Conservation (phyloP, 2,329 filamentous ascomycete species). For the Teratosphaeriaceae sp. region DNA sequence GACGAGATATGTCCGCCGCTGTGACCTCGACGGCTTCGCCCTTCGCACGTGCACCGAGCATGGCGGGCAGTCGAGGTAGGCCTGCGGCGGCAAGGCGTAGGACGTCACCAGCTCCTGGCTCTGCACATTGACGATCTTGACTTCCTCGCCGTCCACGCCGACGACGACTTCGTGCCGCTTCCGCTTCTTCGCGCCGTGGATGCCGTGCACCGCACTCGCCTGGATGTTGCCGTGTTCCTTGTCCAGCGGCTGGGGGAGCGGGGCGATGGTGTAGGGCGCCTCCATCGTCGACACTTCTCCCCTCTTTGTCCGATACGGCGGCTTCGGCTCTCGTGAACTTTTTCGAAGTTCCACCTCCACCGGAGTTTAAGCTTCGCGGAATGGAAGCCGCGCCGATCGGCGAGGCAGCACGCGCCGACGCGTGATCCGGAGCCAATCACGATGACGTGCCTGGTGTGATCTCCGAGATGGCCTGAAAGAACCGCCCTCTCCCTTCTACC, state of each 20-base stretch:
- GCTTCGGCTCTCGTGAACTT: no score
- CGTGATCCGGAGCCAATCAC: no score
- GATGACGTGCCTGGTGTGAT: no score
- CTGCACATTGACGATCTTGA: constrained; percentile 59
- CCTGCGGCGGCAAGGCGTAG: constrained; percentile 55
- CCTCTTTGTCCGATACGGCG: no score
- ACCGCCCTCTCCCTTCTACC: background rate
- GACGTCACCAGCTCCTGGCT: constrained; percentile 54
- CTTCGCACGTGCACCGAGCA: constrained; percentile 51
- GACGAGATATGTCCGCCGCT: constrained; percentile 52
- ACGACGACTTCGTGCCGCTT: constrained; percentile 57
- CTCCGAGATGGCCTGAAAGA: no score
- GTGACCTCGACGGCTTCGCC: constrained; percentile 35
- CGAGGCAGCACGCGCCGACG: no score
- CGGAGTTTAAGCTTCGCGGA: no score
- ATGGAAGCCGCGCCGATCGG: no score
- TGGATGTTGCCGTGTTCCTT: constrained; percentile 33
- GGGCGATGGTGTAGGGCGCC: constrained; percentile 35
- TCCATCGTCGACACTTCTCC: constrained; percentile 22
- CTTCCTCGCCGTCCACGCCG: constrained; percentile 53
- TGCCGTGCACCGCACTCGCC: constrained; percentile 45
- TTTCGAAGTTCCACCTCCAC: background rate
- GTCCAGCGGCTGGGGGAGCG: constrained; percentile 38
- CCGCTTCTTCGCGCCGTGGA: constrained; percentile 51
- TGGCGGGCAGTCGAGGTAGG: constrained; percentile 50